Evolutionary conservation across 2,329 filamentous ascomycete genomes (phyloP).

Genomic region (Colletotrichum horii): DNA sequence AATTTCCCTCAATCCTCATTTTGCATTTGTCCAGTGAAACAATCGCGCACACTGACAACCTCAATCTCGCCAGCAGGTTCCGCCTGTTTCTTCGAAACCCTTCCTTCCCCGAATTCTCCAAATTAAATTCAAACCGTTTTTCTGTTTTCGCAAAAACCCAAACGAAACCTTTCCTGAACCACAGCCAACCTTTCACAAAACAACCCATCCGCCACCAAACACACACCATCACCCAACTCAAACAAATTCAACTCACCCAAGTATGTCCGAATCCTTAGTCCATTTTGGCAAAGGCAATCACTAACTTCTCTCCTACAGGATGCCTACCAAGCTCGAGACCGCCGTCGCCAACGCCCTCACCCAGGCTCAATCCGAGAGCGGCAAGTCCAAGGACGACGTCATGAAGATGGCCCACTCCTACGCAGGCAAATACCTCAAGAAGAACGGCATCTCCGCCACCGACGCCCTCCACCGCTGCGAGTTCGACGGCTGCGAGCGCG

Average conservation of each 20-base stretch:
- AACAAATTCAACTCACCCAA: neutral
- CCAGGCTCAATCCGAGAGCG: neutral
- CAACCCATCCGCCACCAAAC: neutral
- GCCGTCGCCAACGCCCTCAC: neutral
- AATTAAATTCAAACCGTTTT: neutral
- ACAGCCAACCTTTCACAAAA: neutral
- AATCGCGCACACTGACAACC: neutral
- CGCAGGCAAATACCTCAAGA: neutral
- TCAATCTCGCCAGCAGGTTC: neutral
- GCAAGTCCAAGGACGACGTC: neutral
- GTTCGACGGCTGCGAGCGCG: neutral
- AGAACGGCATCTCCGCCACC: neutral
- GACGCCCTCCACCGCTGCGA: neutral
- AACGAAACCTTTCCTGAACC: neutral
- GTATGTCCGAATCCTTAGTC: neutral
- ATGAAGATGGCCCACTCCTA: neutral
- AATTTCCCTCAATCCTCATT: neutral
- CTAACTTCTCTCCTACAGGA: neutral
- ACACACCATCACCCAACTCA: neutral
- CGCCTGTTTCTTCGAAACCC: neutral
- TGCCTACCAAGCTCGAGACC: neutral
- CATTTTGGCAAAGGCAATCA: neutral
- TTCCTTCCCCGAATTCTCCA: neutral
- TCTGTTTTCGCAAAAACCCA: neutral
- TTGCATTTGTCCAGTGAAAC: neutral